A percentile compares a stretch with the other conserved stretches of the same genome.
These are phyloP conservation scores for Diddensiella santjacobensis DNA, from an alignment of 805 yeast species.

Conservation along the genomic window DNA sequence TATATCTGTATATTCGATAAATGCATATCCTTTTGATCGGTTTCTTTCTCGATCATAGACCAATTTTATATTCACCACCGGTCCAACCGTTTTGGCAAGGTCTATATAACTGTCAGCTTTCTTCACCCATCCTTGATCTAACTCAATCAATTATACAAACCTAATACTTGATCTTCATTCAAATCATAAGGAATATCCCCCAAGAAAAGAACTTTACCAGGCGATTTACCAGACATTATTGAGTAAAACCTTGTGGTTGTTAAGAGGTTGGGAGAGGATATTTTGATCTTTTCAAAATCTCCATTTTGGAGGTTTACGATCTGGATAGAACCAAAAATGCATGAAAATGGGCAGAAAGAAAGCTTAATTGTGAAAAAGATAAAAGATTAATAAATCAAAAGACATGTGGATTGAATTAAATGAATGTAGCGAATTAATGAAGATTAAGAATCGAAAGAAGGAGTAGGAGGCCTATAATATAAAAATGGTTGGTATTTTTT, in stretches of 20 bases:
- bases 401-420: not conserved
- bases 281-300: too few relatives aligned
- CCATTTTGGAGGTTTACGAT: too few relatives aligned
- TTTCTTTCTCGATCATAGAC: constrained; percentile 24
- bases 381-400: too few relatives aligned
- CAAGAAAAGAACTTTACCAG: constrained; percentile 22
- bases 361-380: too few relatives aligned
- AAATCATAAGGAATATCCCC: constrained; percentile 30
- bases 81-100: constrained; percentile 20
- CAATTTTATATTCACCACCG: constrained; percentile 20
- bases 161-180: constrained; percentile 22
- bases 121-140: not conserved
- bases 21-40: constrained; percentile 25
- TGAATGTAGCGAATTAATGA: not conserved
- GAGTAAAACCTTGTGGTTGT: not conserved
- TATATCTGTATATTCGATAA: constrained; percentile 23
- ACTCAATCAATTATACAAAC: not conserved
- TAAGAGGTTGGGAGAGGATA: too few relatives aligned
- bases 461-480: not conserved
- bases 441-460: not conserved
- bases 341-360: too few relatives aligned
- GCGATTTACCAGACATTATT: constrained; percentile 15
- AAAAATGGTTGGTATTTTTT: not conserved
- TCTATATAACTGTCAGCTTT: constrained; percentile 6
- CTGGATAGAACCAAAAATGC: too few relatives aligned